phyloP scores from a whole-genome alignment of 192 early-diverging fungal genomes.

The Coemansia sp. region DNA sequence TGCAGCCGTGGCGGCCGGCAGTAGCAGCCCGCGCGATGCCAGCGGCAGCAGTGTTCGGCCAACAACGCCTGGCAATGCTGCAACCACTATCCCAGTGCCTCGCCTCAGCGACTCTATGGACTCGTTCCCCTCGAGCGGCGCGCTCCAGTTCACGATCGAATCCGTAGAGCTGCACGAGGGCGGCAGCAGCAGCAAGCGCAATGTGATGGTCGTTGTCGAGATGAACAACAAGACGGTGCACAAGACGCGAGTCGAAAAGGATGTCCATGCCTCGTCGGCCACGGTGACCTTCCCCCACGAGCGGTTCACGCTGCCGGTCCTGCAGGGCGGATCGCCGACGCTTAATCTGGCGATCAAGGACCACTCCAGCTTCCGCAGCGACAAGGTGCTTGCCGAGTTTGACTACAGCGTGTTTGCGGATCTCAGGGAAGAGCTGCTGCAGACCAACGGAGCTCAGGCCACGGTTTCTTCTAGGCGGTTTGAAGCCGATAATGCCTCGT shows the following conservation, averaged over 20 bases:
- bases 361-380: conserved; percentile 51
- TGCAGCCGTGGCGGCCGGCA: conserved; percentile 6
- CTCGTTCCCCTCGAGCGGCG: conserved; percentile 30
- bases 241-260: conserved; percentile 50
- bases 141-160: conserved; percentile 26
- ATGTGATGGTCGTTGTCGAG: conserved; percentile 30
- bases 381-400: conserved; percentile 41
- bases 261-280: conserved; percentile 8
- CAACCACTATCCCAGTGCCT: conserved; percentile 17
- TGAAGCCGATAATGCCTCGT: conserved; percentile 13
- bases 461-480: conserved; percentile 5
- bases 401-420: conserved; percentile 27
- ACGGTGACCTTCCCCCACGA: conserved; percentile 24
- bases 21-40: background rate
- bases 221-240: conserved; percentile 51
- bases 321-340: conserved; percentile 37
- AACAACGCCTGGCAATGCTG: background rate
- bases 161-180: conserved; percentile 24
- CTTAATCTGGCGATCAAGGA: conserved; percentile 37
- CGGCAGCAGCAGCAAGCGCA: conserved; percentile 20
- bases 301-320: conserved; percentile 36
- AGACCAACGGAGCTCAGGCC: conserved; percentile 17
- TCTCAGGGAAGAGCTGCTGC: conserved; percentile 33
- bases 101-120: conserved; percentile 34
- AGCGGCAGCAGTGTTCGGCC: background rate